Evolutionary conservation across 768 basidiomycete species (phyloP).

Genomic region (Russula emetica): DNA sequence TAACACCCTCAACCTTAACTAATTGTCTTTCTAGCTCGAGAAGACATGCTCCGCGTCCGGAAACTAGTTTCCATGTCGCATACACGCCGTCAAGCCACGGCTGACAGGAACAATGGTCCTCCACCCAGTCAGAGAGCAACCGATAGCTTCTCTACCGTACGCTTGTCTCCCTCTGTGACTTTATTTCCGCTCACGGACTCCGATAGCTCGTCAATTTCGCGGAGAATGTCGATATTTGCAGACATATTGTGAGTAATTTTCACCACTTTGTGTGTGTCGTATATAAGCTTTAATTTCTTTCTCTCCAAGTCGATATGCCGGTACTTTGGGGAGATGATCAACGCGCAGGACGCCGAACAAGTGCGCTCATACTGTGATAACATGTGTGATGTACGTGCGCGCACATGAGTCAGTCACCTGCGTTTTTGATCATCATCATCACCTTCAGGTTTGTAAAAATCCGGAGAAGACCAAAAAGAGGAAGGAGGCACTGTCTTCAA

Average conservation of each 20-base stretch:
- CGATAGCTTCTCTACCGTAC: slow-evolving; percentile 60
- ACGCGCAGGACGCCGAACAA: slow-evolving; percentile 42
- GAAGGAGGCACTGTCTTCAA: slow-evolving; percentile 47
- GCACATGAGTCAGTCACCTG: not conserved
- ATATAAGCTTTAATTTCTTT: not conserved
- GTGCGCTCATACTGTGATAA: slow-evolving; percentile 55
- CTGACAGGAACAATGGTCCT: slow-evolving; percentile 46
- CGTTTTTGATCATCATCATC: not conserved
- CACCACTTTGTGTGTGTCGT: not conserved
- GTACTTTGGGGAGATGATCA: slow-evolving; percentile 72
- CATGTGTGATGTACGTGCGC: slow-evolving; percentile 72
- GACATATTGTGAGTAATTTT: slow-evolving; percentile 58
- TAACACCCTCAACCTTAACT: not conserved
- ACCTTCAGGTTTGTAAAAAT: slow-evolving; percentile 66
- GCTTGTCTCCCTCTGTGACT: slow-evolving; percentile 27
- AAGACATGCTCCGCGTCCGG: slow-evolving; percentile 59
- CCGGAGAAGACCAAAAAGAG: slow-evolving; percentile 58
- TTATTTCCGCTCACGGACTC: slow-evolving; percentile 33
- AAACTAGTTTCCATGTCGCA: slow-evolving; percentile 48
- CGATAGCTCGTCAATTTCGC: slow-evolving; percentile 48
- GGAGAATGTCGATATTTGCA: slow-evolving; percentile 55
- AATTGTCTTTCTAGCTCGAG: slow-evolving; percentile 50
- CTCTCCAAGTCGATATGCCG: slow-evolving; percentile 60
- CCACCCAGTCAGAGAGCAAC: slow-evolving; percentile 61
- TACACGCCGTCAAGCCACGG: slow-evolving; percentile 42